These are phyloP conservation scores for Euphorbia schlechtendalii DNA, from an alignment of 441 rosid genomes.

Conservation along the genomic window DNA sequence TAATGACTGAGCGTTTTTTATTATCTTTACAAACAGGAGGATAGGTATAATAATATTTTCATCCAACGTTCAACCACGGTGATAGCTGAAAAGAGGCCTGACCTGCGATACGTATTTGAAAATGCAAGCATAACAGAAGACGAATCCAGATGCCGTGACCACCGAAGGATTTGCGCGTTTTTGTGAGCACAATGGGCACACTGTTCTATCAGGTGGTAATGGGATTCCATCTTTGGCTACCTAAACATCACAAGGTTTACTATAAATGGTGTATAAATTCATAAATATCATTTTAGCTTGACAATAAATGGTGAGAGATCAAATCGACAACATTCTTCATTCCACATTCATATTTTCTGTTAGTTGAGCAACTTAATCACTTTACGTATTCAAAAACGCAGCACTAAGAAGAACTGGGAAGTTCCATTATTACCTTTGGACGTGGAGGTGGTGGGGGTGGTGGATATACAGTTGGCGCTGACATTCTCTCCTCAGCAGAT, in stretches of 20 bases:
- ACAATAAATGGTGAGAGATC: background rate
- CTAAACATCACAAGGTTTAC: conserved; percentile 21
- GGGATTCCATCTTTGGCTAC: conserved; percentile 87
- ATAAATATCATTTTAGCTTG: background rate
- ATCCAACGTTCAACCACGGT: background rate
- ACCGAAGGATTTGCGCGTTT: conserved; percentile 98
- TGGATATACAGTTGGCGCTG: conserved; percentile 96
- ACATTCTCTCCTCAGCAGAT: conserved; percentile 98
- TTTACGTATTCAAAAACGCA: background rate
- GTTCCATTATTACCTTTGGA: conserved; percentile 54
- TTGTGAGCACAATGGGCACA: conserved; percentile 90
- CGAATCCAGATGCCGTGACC: conserved; percentile 89
- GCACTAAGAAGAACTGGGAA: background rate
- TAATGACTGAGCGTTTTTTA: no score
- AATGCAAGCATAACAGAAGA: conserved; percentile 90
- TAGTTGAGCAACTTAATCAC: background rate
- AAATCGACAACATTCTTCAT: no score
- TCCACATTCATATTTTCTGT: background rate
- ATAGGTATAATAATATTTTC: background rate
- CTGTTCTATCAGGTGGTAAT: conserved; percentile 62
- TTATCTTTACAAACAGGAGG: no score
- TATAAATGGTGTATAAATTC: background rate
- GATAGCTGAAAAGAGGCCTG: conserved; percentile 21
- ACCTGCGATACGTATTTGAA: conserved; percentile 94
- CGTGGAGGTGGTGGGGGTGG: conserved; percentile 99